Conservation (phyloP, 2,329 filamentous ascomycete genomes). For the Aspergillus sp. region DNA sequence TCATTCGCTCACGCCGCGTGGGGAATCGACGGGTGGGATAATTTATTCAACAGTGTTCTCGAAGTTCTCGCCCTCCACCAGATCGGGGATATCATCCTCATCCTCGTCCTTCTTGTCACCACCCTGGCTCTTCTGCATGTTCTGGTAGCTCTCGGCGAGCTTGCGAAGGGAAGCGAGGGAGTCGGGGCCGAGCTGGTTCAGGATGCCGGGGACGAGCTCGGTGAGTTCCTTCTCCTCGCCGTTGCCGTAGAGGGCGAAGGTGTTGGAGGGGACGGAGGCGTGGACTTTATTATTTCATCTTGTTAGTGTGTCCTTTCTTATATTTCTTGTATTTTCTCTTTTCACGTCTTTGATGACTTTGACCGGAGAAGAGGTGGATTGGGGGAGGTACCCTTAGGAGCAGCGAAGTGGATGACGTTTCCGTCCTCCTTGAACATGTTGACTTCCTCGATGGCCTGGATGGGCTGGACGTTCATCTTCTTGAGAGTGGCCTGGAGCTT, state of each 20-base stretch:
- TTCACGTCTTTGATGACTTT: not conserved
- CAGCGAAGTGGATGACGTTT: constrained; percentile 99
- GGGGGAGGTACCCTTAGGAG: constrained; percentile 81
- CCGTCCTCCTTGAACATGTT: constrained; percentile 99
- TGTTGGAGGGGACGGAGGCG: constrained; percentile 95
- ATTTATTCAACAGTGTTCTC: constrained; percentile 93
- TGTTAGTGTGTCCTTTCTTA: not conserved
- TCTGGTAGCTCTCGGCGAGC: constrained; percentile 99
- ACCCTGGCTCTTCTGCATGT: constrained; percentile 90
- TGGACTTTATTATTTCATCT: constrained; percentile 64
- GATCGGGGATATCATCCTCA: constrained; percentile 84
- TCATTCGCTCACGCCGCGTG: not conserved
- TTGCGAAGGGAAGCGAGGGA: constrained; percentile 96
- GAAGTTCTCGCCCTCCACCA: constrained; percentile 97
- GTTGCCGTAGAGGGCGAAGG: constrained; percentile 98
- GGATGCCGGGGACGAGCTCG: constrained; percentile 97
- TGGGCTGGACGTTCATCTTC: constrained; percentile 99
- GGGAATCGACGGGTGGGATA: not conserved
- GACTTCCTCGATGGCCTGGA: constrained; percentile 99
- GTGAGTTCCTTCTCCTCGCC: constrained; percentile 99
- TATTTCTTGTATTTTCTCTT: not conserved
- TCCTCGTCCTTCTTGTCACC: constrained; percentile 78
- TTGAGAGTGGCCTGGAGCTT: constrained; percentile 96
- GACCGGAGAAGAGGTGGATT: not conserved
- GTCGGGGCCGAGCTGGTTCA: constrained; percentile 99